A percentile compares a stretch with the other conserved stretches of the same genome.
These are phyloP conservation scores for Tetrapisispora fleetii DNA, from an alignment of 805 yeast genomes.

Conservation along the genomic window DNA sequence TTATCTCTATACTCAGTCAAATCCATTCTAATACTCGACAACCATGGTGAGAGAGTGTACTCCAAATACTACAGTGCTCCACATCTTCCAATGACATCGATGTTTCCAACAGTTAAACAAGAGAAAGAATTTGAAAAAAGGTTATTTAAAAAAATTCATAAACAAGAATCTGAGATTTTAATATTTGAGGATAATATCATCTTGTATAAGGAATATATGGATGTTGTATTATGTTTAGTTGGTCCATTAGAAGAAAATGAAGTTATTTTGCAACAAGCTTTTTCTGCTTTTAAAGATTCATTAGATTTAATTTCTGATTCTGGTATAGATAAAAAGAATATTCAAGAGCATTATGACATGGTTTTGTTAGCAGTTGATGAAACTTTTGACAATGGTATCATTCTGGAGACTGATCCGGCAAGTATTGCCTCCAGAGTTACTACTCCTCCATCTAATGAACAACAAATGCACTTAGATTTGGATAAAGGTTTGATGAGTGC, in stretches of 20 bases:
- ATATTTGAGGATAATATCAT: slow-evolving; percentile 71
- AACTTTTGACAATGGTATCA: slow-evolving; percentile 85
- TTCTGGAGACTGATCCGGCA: slow-evolving; percentile 81
- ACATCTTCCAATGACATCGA: slow-evolving; percentile 29
- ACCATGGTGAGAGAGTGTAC: slow-evolving; percentile 66
- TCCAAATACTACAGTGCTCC: slow-evolving; percentile 78
- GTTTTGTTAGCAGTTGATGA: slow-evolving; percentile 84
- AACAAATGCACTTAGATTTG: slow-evolving; percentile 49
- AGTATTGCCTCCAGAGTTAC: slow-evolving; percentile 87
- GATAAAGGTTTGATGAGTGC: slow-evolving; percentile 77
- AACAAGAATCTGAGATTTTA: slow-evolving; percentile 70
- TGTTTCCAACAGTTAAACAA: slow-evolving; percentile 39
- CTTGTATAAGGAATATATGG: slow-evolving; percentile 79
- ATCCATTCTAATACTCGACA: slow-evolving; percentile 73
- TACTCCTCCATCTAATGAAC: slow-evolving; percentile 68
- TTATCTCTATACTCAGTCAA: slow-evolving; percentile 71
- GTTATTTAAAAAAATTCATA: slow-evolving; percentile 65
- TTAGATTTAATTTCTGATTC: slow-evolving; percentile 58
- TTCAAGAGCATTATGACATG: slow-evolving; percentile 77
- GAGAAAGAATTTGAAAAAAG: slow-evolving; percentile 71
- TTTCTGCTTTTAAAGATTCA: slow-evolving; percentile 72
- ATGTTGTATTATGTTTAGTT: slow-evolving; percentile 59
- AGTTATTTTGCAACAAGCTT: slow-evolving; percentile 60
- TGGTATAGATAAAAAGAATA: slow-evolving; percentile 65
- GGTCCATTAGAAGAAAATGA: slow-evolving; percentile 80